Evolutionary conservation across 192 early-diverging fungal genomes (phyloP), one percentile per base, ranked within the genome.

Genomic region (Chytriomyces confervae): DNA sequence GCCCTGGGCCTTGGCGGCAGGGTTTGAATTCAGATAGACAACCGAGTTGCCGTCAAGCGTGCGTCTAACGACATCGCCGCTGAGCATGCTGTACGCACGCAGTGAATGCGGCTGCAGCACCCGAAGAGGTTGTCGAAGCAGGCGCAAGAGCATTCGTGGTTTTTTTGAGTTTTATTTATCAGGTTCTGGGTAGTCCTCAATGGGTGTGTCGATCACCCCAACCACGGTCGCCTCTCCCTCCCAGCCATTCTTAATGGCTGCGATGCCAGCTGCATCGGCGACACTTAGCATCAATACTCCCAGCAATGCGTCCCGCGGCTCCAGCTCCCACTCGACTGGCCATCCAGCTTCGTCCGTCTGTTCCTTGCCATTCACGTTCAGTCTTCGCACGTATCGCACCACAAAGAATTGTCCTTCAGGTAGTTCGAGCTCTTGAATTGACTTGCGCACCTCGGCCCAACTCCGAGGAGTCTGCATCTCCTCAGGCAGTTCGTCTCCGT

Each of bases 41-140:
- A 71, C 69, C 8, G 50, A 10, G 50, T 71, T 71, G 69, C 69
- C 50, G 24, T 71, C 69, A 7, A 71, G 50, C 69, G 45, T 71
- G 18, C 20, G n/a, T 50, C 18, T 18, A 7, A 71, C 69, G 13
- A 44, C 45, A 10, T 20, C 9, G n/a, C 49, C 49, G 11, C 49
- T 10, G 16, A 71, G 50, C 16, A 71, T 27, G 13, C 53, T 36
- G 50, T 71, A 71, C n/a, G 49, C 49, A 47, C 69, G 51, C 10
- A 16, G n/a, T 1, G 10, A n/a, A n/a, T 57, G 51, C 11, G 51
- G 51, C 24, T 27, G 24, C 24, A 0, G 24, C 24, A 27, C 24
- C 24, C 24, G 0, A 0, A 27, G 24, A 27, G 24, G 24, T 27
- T 0, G 24, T 27, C 24, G 24, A 27, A 27, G 24, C 24, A 27